Conservation (phyloP, 805 yeast species). For the Suhomyces kilbournensis region DNA sequence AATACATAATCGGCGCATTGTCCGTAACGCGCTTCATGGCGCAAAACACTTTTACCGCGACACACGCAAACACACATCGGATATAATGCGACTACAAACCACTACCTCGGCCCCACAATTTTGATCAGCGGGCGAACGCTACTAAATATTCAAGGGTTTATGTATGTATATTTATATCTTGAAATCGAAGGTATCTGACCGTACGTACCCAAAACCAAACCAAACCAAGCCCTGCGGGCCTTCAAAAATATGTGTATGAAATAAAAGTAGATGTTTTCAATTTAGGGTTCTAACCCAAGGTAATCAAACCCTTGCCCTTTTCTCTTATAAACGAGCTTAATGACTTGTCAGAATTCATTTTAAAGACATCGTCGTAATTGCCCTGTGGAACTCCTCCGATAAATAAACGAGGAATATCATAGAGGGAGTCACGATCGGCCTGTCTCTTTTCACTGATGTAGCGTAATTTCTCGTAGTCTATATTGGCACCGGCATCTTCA, state of each 20-base stretch:
- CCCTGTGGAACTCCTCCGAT: conserved; percentile 34
- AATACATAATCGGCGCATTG: neutral
- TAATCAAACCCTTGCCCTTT: conserved; percentile 28
- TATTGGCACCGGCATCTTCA: conserved; percentile 4
- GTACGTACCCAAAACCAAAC: neutral
- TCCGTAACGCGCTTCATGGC: neutral
- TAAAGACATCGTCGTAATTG: conserved; percentile 22
- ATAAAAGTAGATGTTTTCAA: neutral
- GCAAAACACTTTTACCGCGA: neutral
- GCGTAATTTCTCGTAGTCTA: neutral
- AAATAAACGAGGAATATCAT: conserved; percentile 31
- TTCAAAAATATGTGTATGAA: neutral
- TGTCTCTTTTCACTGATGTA: neutral
- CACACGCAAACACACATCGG: too few species aligned
- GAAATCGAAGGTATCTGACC: neutral
- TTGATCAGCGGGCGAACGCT: neutral
- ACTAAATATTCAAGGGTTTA: neutral
- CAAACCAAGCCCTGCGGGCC: neutral
- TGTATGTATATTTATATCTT: neutral
- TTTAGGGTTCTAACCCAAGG: conserved; percentile 11
- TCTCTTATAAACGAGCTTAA: conserved; percentile 21
- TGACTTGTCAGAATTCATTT: conserved; percentile 16
- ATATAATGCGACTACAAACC: neutral
- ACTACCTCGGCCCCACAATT: neutral
- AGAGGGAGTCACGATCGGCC: conserved; percentile 1